Evolutionary conservation across 805 yeast genomes (phyloP).

Genomic region (Yarrowia osloensis): DNA sequence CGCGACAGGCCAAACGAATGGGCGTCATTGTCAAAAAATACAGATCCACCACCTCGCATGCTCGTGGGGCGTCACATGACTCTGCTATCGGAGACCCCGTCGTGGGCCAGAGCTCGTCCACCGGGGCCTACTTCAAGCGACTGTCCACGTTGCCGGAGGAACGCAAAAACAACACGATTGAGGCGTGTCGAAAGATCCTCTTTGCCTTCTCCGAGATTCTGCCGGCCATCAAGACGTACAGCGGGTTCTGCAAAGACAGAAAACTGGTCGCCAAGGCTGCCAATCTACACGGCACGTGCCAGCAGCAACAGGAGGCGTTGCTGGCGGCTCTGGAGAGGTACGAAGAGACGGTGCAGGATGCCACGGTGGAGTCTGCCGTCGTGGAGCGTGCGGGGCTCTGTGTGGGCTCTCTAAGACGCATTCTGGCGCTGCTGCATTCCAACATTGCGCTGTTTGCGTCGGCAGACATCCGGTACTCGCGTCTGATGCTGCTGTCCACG

Average conservation of each 20-base stretch:
- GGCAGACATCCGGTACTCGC: conserved; percentile 59
- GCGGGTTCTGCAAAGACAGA: conserved; percentile 59
- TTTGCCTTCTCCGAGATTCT: conserved; percentile 68
- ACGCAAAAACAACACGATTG: conserved; percentile 39
- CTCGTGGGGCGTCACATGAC: conserved; percentile 28
- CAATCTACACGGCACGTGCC: conserved; percentile 31
- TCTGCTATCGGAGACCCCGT: conserved; percentile 23
- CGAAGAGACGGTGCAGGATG: conserved; percentile 21
- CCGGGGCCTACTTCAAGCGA: conserved; percentile 60
- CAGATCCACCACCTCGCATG: conserved; percentile 3
- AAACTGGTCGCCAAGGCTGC: conserved; percentile 19
- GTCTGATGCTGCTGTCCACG: conserved; percentile 62
- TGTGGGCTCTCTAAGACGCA: conserved; percentile 37
- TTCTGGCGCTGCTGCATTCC: not conserved
- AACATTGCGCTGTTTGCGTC: conserved; percentile 7
- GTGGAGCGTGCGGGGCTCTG: conserved; percentile 35
- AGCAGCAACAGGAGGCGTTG: conserved; percentile 43
- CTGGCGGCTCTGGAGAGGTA: conserved; percentile 54
- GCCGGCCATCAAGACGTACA: conserved; percentile 56
- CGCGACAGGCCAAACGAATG: conserved; percentile 75
- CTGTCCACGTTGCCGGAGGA: conserved; percentile 64
- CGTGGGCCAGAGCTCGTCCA: conserved; percentile 19
- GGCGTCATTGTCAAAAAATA: conserved; percentile 61
- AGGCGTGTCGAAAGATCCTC: conserved; percentile 59
- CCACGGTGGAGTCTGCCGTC: conserved; percentile 6